A percentile compares a stretch with the other conserved stretches of the same genome.
Conservation (phyloP, 306 rosid genomes). For the Morella rubra region DNA sequence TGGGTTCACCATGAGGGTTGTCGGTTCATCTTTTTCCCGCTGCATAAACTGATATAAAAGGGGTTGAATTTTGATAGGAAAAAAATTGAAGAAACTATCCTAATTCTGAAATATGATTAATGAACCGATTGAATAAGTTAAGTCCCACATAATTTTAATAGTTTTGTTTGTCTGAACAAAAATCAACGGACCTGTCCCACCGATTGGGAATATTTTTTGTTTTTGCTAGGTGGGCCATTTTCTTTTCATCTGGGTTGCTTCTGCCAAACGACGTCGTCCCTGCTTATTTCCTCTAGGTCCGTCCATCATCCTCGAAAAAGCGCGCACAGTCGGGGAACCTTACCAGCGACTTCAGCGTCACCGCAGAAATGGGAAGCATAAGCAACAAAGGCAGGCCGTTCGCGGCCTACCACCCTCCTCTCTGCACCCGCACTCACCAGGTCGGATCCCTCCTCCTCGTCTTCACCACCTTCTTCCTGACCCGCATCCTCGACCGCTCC, state of each 20-base stretch:
- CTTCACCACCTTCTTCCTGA: constrained; percentile 61
- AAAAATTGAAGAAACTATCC: no score
- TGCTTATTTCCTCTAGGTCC: neutral
- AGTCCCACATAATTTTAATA: no score
- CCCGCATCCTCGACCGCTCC: constrained; percentile 52
- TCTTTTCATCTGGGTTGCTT: no score
- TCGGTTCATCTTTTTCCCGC: no score
- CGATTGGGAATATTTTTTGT: no score
- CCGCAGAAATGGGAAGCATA: constrained; percentile 35
- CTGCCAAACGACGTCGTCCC: neutral
- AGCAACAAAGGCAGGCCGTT: constrained; percentile 51
- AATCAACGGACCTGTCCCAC: no score
- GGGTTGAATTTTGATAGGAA: no score
- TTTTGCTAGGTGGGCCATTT: no score
- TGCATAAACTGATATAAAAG: no score
- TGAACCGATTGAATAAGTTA: no score
- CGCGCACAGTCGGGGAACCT: neutral
- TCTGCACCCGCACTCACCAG: constrained; percentile 83
- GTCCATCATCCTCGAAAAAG: neutral
- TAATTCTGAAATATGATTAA: no score
- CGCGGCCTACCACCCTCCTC: constrained; percentile 39
- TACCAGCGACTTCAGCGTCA: neutral
- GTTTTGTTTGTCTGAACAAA: no score
- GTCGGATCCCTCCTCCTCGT: constrained; percentile 69
- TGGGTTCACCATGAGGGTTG: neutral